phyloP scores from a whole-genome alignment of 441 rosid species.

The Corymbia citriodora region DNA sequence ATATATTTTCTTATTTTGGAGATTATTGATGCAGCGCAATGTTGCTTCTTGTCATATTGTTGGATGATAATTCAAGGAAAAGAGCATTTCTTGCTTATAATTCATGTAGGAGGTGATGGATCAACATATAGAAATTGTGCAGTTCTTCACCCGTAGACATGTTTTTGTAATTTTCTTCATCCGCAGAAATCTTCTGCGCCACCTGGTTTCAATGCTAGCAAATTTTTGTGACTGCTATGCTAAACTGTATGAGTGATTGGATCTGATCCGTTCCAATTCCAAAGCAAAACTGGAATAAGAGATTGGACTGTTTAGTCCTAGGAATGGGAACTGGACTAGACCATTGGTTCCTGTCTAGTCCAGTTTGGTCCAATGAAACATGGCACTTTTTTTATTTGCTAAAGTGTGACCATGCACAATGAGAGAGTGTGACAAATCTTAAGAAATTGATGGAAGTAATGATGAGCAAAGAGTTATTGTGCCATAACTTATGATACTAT shows the following conservation, averaged over 20 bases:
- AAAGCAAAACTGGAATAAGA: no score
- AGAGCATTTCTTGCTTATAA: neutral
- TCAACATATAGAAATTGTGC: slow-evolving; percentile 55
- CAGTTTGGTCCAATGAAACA: no score
- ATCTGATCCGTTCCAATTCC: no score
- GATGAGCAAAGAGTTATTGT: no score
- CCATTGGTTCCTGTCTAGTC: no score
- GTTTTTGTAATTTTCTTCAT: slow-evolving; percentile 72
- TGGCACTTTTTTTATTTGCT: no score
- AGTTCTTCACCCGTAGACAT: slow-evolving; percentile 69
- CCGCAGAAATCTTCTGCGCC: slow-evolving; percentile 69
- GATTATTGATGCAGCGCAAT: neutral
- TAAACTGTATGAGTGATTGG: slow-evolving; percentile 69
- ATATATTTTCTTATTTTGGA: neutral
- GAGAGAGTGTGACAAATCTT: no score
- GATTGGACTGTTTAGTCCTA: no score
- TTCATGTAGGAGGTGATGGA: slow-evolving; percentile 59
- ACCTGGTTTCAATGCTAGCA: slow-evolving; percentile 81
- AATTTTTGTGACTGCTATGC: slow-evolving; percentile 84
- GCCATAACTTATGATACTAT: no score
- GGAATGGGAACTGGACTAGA: no score
- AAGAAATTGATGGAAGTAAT: no score
- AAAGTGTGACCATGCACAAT: no score
- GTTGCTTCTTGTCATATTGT: neutral
- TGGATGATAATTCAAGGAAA: neutral